Evolutionary conservation across 2,329 filamentous ascomycete genomes (phyloP), one percentile per base, ranked within the genome.

Genomic region (Pseudogymnoascus sp.): DNA sequence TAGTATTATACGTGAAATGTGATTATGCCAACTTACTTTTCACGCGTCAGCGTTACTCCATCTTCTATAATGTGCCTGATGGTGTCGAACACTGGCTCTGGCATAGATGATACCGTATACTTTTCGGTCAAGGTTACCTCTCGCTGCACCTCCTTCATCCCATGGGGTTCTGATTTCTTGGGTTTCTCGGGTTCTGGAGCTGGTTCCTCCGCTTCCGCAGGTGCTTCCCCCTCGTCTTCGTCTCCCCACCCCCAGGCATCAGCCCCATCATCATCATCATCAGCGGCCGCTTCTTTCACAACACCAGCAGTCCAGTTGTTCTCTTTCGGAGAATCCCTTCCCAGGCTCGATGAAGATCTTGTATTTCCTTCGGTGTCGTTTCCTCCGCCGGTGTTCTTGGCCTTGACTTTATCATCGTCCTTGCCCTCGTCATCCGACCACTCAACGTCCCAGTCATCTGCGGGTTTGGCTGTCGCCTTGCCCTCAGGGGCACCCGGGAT

Each of bases 21-120:
- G 20, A 8, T 14, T 8, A 3, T 41, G 20, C 25, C 37, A 58
- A 71, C 75, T 69, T 74, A 77, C 78, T 75, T 72, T 65, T 82
- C 73, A 39, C 78, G 70, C 22, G 83, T 83, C 53, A 93, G 75
- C 0, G 77, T 78, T 8, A 82, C 81, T 1, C 79, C 85, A 65
- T 89, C 85, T 63, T 86, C 81, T 64, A 82, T 72, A 28, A 87
- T 80, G 11, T 77, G 70, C 20, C 78, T 76, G 59, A 93, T 84
- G 28, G 90, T 79, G 15, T 83, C 79, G 18, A 92, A 78, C 11
- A 97, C 85, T 3, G 86, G 83, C 63, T 91, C 87, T 0, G 94
- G 93, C 72, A 97, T 88, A 2, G 89, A 88, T 0, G 93, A 97
- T 59, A 96, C 89, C 62, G 86, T 89, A 72, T 96, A 99, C 1